A percentile compares a stretch with the other conserved stretches of the same genome.
Conservation (phyloP, 164 flowering plant genomes). For the Protea cynaroides region DNA sequence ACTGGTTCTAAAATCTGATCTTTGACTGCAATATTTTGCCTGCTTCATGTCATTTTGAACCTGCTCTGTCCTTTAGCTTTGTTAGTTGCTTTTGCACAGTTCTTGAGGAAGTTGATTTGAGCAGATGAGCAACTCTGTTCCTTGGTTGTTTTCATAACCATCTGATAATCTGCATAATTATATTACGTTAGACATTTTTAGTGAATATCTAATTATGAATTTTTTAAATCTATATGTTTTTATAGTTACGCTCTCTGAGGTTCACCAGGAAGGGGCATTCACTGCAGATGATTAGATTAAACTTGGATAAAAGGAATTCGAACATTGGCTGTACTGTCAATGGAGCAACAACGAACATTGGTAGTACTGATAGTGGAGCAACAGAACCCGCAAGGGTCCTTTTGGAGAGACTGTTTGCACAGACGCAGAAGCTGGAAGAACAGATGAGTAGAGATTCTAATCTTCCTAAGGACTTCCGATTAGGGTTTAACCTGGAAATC, state of each 20-base stretch:
- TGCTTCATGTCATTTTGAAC: too few relatives aligned
- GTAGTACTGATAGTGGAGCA: constrained; percentile 39
- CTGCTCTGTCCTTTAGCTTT: too few relatives aligned
- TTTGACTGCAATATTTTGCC: too few relatives aligned
- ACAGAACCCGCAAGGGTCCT: constrained; percentile 67
- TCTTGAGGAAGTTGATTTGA: too few relatives aligned
- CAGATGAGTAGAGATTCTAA: constrained; percentile 37
- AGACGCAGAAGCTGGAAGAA: constrained; percentile 78
- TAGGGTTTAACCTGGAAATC: constrained; percentile 37
- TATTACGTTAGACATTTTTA: not conserved
- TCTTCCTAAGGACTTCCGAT: constrained; percentile 24
- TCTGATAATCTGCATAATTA: not conserved
- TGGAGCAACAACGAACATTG: constrained; percentile 40
- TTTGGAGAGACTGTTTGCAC: constrained; percentile 73
- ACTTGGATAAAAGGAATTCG: constrained; percentile 27
- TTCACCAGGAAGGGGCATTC: constrained; percentile 20
- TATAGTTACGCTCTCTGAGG: constrained; percentile 28
- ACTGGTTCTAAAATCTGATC: too few relatives aligned
- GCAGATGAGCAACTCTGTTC: not conserved
- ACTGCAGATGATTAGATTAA: constrained; percentile 29
- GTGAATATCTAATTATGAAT: not conserved
- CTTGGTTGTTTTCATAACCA: not conserved
- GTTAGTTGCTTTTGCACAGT: too few relatives aligned
- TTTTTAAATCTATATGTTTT: not conserved
- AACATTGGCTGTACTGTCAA: constrained; percentile 32